A percentile compares a stretch with the other conserved stretches of the same genome.
Evolutionary conservation across 768 basidiomycete genomes (phyloP).

Genomic region (Termitomyces sp.): DNA sequence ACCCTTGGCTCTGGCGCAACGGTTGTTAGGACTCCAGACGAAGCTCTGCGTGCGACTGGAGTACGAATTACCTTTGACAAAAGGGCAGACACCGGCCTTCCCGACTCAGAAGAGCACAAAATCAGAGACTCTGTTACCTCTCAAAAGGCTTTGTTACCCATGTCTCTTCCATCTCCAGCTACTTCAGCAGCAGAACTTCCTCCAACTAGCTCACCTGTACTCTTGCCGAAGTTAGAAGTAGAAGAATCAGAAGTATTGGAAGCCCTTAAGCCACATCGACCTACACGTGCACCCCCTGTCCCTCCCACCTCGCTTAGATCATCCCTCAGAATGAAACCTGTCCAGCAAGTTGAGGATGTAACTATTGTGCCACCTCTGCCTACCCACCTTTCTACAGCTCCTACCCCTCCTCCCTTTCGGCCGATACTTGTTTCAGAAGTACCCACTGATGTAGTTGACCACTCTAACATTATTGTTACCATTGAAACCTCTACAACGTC

Average conservation of each 20-base stretch:
- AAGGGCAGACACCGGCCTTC: conserved; percentile 9
- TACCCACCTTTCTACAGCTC: conserved; percentile 34
- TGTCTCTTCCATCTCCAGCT: conserved; percentile 1
- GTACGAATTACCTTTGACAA: conserved; percentile 33
- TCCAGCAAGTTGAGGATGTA: conserved; percentile 31
- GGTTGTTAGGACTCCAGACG: conserved; percentile 75
- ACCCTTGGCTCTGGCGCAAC: conserved; percentile 67
- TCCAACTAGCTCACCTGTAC: conserved; percentile 35
- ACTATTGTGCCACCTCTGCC: conserved; percentile 46
- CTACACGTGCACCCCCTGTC: conserved; percentile 19
- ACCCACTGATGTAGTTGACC: conserved; percentile 44
- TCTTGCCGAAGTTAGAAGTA: conserved; percentile 36
- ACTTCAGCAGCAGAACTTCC: conserved; percentile 13
- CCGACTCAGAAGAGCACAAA: background rate
- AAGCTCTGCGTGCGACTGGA: conserved; percentile 55
- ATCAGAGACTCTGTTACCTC: conserved; percentile 10
- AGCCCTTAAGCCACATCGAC: conserved; percentile 28
- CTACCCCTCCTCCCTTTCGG: conserved; percentile 51
- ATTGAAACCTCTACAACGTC: conserved; percentile 70
- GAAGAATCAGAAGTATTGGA: conserved; percentile 22
- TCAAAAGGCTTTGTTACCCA: background rate
- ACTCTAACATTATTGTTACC: conserved; percentile 59
- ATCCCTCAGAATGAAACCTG: conserved; percentile 31
- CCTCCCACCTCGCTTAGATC: conserved; percentile 25
- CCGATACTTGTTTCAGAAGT: conserved; percentile 60